These are phyloP conservation scores for Lactarius tabidus DNA, from an alignment of 768 basidiomycete genomes.

Conservation along the genomic window DNA sequence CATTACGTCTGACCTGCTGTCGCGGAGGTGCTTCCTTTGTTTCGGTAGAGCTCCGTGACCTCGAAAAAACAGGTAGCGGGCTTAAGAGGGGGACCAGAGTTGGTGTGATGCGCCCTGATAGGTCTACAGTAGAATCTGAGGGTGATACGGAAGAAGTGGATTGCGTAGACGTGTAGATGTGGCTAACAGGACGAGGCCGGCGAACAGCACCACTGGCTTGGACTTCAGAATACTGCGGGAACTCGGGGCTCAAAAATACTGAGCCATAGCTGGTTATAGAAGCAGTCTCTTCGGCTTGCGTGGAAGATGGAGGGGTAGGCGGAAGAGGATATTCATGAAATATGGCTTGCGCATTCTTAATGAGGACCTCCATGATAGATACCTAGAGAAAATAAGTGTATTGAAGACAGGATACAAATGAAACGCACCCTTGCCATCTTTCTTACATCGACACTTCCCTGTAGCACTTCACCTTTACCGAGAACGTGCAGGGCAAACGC, in stretches of 20 bases:
- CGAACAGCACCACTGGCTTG: constrained; percentile 66
- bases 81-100: not conserved
- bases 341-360: too few species aligned
- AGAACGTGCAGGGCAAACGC: too few species aligned
- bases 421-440: too few species aligned
- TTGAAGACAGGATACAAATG: too few species aligned
- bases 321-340: too few species aligned
- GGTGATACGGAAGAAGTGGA: constrained; percentile 12
- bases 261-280: constrained; percentile 64
- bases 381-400: too few species aligned
- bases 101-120: not conserved
- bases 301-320: constrained; percentile 72
- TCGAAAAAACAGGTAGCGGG: not conserved
- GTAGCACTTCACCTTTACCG: too few species aligned
- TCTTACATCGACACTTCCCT: too few species aligned
- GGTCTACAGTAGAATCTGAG: not conserved
- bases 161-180: constrained; percentile 77
- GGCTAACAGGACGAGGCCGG: constrained; percentile 62
- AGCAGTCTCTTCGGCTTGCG: constrained; percentile 61
- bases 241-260: constrained; percentile 57
- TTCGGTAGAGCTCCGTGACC: not conserved
- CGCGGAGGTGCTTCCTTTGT: not conserved
- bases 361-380: too few species aligned
- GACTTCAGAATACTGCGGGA: constrained; percentile 31
- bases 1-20: not conserved